Evolutionary conservation across 257 asterid species (phyloP).

Genomic region (Solanum medicagineum): DNA sequence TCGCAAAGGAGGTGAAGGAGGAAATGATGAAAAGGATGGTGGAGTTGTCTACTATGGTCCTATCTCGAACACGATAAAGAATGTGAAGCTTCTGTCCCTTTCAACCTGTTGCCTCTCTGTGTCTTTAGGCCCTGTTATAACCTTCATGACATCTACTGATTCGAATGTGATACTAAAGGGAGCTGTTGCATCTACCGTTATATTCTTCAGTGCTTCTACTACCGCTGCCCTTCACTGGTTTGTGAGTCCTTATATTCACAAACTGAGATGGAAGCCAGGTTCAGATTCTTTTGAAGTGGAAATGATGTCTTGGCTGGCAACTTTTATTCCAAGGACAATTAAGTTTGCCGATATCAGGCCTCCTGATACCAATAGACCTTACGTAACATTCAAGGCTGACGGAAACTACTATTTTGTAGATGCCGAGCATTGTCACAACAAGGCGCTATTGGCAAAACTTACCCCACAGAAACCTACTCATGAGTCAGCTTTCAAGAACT

Average conservation of each 20-base stretch:
- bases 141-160: slow-evolving; percentile 85
- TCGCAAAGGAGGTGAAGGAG: slow-evolving; percentile 28
- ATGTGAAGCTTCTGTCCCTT: slow-evolving; percentile 89
- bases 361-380: slow-evolving; percentile 75
- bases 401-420: slow-evolving; percentile 63
- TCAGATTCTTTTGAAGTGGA: slow-evolving; percentile 89
- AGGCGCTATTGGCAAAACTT: slow-evolving; percentile 74
- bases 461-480: slow-evolving; percentile 50
- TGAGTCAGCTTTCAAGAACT: slow-evolving; percentile 63
- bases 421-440: slow-evolving; percentile 76
- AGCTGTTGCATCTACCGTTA: slow-evolving; percentile 83
- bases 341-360: slow-evolving; percentile 75
- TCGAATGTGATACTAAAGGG: slow-evolving; percentile 76
- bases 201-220: slow-evolving; percentile 79
- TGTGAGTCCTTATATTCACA: slow-evolving; percentile 88
- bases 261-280: slow-evolving; percentile 89
- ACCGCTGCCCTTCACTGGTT: slow-evolving; percentile 95
- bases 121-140: slow-evolving; percentile 83
- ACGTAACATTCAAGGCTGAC: slow-evolving; percentile 72
- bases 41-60: slow-evolving; percentile 72
- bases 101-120: slow-evolving; percentile 94
- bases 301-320: slow-evolving; percentile 91
- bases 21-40: slow-evolving; percentile 31
- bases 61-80: slow-evolving; percentile 71
- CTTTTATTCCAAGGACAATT: slow-evolving; percentile 45